Conservation (phyloP, 2,329 filamentous ascomycete genomes). For the Ilyonectria mors-panacis region DNA sequence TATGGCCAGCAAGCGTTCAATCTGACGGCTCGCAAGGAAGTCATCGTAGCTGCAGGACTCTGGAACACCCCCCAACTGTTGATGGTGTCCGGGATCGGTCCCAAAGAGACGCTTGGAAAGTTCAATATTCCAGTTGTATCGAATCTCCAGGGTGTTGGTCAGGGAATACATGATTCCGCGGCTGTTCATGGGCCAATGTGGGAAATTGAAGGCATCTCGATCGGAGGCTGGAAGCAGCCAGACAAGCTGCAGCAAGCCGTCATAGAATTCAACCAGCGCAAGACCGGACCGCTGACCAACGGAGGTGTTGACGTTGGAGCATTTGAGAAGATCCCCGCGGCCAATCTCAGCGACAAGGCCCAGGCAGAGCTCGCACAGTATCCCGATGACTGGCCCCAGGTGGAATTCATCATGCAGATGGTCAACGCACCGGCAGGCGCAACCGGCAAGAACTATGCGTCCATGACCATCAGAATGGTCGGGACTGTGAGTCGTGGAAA, state of each 20-base stretch:
- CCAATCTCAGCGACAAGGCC: constrained; percentile 33
- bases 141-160: constrained; percentile 37
- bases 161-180: constrained; percentile 37
- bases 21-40: constrained; percentile 33
- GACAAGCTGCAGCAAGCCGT: neutral
- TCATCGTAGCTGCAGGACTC: constrained; percentile 36
- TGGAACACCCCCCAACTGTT: constrained; percentile 41
- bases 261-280: constrained; percentile 8
- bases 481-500: constrained; percentile 61
- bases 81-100: constrained; percentile 43
- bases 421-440: constrained; percentile 9
- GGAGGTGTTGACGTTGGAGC: constrained; percentile 51
- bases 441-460: constrained; percentile 42
- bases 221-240: neutral
- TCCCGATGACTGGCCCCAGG: constrained; percentile 55
- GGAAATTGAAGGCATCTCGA: constrained; percentile 4
- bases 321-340: constrained; percentile 22
- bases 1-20: constrained; percentile 34
- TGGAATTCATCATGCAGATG: constrained; percentile 46
- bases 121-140: constrained; percentile 35
- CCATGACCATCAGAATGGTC: constrained; percentile 51
- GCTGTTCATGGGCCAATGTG: constrained; percentile 32
- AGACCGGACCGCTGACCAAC: constrained; percentile 27
- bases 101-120: constrained; percentile 17
- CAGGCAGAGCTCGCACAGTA: constrained; percentile 38